These are phyloP conservation scores for Paspalum notatum DNA, from an alignment of 176 grass and related monocot genomes.

Conservation along the genomic window DNA sequence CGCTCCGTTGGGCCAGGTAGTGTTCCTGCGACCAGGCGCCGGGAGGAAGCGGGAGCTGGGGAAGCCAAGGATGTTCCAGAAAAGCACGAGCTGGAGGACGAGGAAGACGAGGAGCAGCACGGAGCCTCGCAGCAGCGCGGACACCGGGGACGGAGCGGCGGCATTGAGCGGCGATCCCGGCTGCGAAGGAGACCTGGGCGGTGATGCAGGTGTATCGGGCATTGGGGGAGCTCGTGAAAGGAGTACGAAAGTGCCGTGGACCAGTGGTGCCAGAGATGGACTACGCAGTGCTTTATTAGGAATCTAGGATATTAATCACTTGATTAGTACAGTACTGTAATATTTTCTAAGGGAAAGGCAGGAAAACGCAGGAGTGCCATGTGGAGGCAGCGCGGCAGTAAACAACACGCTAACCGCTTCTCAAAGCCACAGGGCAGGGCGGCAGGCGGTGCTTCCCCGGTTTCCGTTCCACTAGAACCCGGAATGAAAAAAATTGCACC, in stretches of 20 bases:
- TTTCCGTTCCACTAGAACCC: too few relatives aligned
- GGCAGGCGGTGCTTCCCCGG: too few relatives aligned
- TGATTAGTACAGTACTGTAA: too few relatives aligned
- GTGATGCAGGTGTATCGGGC: slow-evolving; percentile 43
- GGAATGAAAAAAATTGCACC: too few relatives aligned
- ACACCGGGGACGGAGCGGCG: not conserved
- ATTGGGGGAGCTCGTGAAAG: slow-evolving; percentile 25
- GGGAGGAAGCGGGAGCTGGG: slow-evolving; percentile 49
- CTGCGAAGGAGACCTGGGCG: slow-evolving; percentile 9
- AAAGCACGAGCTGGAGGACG: slow-evolving; percentile 59
- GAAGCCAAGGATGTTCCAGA: slow-evolving; percentile 38
- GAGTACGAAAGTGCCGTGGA: not conserved
- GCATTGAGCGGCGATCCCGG: slow-evolving; percentile 46
- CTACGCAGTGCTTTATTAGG: too few relatives aligned
- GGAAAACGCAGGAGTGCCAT: not conserved
- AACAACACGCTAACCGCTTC: too few relatives aligned
- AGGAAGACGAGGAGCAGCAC: slow-evolving; percentile 48
- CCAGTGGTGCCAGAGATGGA: slow-evolving; percentile 10
- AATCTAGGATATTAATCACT: not conserved
- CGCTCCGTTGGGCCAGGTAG: slow-evolving; percentile 26
- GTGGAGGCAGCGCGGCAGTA: too few relatives aligned
- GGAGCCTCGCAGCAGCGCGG: slow-evolving; percentile 35
- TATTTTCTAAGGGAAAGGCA: not conserved
- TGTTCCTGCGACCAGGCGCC: slow-evolving; percentile 32
- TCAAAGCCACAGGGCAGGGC: too few relatives aligned